phyloP scores from a whole-genome alignment of 2,329 filamentous ascomycete genomes.

The Metarhizium album region DNA sequence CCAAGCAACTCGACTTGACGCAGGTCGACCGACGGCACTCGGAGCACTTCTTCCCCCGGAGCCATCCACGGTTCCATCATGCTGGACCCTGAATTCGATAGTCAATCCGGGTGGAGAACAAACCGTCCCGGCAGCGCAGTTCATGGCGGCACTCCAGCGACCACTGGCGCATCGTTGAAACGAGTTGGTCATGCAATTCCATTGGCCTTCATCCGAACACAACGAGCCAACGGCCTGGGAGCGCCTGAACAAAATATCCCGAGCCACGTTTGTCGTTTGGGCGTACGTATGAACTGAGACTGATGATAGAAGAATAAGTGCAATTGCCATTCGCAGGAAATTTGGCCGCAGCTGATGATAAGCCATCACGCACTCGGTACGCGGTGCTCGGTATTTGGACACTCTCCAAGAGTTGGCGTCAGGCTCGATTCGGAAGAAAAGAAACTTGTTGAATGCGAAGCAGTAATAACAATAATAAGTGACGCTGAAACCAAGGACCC shows the following conservation, averaged over 20 bases:
- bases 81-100: slow-evolving; percentile 27
- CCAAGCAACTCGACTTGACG: background rate
- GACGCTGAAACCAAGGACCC: too few species aligned
- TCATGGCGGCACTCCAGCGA: slow-evolving; percentile 33
- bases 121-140: slow-evolving; percentile 32
- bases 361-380: too few species aligned
- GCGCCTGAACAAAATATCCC: background rate
- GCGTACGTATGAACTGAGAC: background rate
- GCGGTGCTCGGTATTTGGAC: too few species aligned
- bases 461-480: too few species aligned
- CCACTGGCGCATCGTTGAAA: slow-evolving; percentile 42
- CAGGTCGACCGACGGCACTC: background rate
- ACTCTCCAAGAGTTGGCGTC: too few species aligned
- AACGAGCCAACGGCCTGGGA: slow-evolving; percentile 23
- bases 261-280: background rate
- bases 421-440: too few species aligned
- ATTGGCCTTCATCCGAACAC: slow-evolving; percentile 38
- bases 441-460: too few species aligned
- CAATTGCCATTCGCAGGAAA: too few species aligned
- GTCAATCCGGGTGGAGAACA: slow-evolving; percentile 33
- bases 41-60: background rate
- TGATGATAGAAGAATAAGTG: background rate
- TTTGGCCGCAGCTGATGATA: too few species aligned
- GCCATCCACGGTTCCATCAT: slow-evolving; percentile 13
- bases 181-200: slow-evolving; percentile 39